These are phyloP conservation scores for Diaporthe longicolla DNA, from an alignment of 2,329 filamentous ascomycete genomes.

Conservation along the genomic window DNA sequence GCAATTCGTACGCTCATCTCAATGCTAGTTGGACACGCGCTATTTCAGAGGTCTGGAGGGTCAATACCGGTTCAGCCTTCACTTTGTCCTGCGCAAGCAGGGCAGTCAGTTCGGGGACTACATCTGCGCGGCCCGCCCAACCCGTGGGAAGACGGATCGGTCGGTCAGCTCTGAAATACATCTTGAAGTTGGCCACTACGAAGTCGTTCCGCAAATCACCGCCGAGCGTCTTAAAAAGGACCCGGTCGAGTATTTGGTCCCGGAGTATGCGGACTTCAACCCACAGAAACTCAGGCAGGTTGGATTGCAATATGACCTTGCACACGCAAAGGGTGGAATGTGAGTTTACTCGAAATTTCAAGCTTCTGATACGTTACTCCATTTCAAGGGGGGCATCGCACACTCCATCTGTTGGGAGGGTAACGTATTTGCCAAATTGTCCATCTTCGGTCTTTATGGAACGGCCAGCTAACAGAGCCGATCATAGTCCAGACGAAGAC, in stretches of 20 bases:
- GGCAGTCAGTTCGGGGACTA: constrained; percentile 48
- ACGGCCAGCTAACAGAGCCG: neutral
- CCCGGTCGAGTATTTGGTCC: constrained; percentile 73
- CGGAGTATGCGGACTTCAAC: constrained; percentile 56
- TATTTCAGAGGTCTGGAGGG: constrained; percentile 62
- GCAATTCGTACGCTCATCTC: neutral
- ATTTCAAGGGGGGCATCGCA: neutral
- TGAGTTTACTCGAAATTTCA: neutral
- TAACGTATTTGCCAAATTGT: neutral
- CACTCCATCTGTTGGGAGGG: neutral
- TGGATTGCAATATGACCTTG: constrained; percentile 72
- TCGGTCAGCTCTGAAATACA: constrained; percentile 80
- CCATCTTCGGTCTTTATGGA: neutral
- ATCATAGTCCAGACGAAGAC: constrained; percentile 59
- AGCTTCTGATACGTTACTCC: too few species aligned
- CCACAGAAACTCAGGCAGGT: constrained; percentile 76
- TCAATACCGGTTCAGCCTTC: constrained; percentile 58
- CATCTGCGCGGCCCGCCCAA: constrained; percentile 53
- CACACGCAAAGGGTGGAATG: constrained; percentile 71
- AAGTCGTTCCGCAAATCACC: constrained; percentile 77
- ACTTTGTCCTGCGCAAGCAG: constrained; percentile 59
- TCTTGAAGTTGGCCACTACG: constrained; percentile 77
- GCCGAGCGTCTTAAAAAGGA: constrained; percentile 62
- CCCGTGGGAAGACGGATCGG: constrained; percentile 64
- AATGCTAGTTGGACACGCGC: constrained; percentile 57